Conservation (phyloP, 2,329 filamentous ascomycete species). For the Lithohypha guttulata region DNA sequence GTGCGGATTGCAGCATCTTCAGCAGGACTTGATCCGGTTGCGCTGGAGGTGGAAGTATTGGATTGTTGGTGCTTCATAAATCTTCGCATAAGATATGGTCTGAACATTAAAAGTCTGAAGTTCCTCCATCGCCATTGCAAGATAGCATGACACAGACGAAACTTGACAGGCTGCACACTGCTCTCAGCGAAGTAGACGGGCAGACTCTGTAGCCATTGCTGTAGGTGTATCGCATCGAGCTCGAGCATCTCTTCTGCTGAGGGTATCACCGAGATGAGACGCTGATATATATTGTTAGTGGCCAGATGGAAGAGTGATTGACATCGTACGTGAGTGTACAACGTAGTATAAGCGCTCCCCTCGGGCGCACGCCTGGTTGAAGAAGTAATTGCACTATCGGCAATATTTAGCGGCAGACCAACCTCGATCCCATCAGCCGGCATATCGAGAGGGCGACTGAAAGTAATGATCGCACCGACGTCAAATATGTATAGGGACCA, state of each 20-base stretch:
- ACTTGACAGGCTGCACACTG: conserved; percentile 25
- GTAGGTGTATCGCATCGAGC: conserved; percentile 30
- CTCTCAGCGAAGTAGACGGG: conserved; percentile 30
- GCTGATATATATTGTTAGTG: conserved; percentile 30
- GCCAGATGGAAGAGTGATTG: conserved; percentile 8
- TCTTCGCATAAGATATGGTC: conserved; percentile 16
- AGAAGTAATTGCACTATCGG: conserved; percentile 9
- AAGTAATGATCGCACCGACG: conserved; percentile 13
- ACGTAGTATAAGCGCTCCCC: conserved; percentile 6
- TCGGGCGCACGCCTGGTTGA: conserved; percentile 1
- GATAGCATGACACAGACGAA: conserved; percentile 29
- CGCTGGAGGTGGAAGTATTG: neutral
- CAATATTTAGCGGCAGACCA: conserved; percentile 11
- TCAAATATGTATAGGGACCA: conserved; percentile 16
- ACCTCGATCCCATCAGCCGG: conserved; percentile 13
- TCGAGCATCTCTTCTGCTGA: conserved; percentile 31
- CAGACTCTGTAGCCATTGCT: conserved; percentile 32
- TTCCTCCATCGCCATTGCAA: conserved; percentile 36
- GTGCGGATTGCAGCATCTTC: conserved; percentile 9
- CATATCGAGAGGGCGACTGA: conserved; percentile 11
- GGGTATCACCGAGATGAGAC: conserved; percentile 32
- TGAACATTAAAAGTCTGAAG: conserved; percentile 32
- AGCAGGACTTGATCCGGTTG: neutral
- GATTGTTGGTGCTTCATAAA: conserved; percentile 6
- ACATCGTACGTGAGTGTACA: conserved; percentile 9